These are phyloP conservation scores for Blastocystis sp. DNA, from an alignment of 352 stramenopile species.

Conservation along the genomic window DNA sequence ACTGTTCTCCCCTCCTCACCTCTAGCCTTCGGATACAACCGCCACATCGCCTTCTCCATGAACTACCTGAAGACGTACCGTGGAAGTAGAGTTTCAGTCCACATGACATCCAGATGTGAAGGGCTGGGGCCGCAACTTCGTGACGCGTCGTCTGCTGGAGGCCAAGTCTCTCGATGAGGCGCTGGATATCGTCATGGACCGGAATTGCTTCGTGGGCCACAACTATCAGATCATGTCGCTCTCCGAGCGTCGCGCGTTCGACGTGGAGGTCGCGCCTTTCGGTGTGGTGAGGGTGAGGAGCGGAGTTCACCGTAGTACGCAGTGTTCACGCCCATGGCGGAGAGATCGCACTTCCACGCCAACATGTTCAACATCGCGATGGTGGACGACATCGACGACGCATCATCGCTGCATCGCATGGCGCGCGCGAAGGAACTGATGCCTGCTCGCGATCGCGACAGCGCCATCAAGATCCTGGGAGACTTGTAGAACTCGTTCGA, in stretches of 20 bases:
- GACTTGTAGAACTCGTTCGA: neutral
- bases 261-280: slow-evolving; percentile 52
- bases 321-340: slow-evolving; percentile 3
- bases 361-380: slow-evolving; percentile 58
- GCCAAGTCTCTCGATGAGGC: slow-evolving; percentile 26
- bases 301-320: neutral
- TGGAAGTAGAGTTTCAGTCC: neutral
- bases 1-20: neutral
- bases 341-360: slow-evolving; percentile 49
- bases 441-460: neutral
- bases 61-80: slow-evolving; percentile 36
- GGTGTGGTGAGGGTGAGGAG: neutral
- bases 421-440: slow-evolving; percentile 9
- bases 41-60: slow-evolving; percentile 51
- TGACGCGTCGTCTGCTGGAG: slow-evolving; percentile 38
- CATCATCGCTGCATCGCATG: slow-evolving; percentile 4
- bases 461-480: slow-evolving; percentile 16
- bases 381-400: slow-evolving; percentile 44
- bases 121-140: slow-evolving; percentile 37
- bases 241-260: neutral
- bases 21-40: slow-evolving; percentile 47
- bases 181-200: neutral
- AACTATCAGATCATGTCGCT: slow-evolving; percentile 58
- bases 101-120: slow-evolving; percentile 8
- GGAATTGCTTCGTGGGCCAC: slow-evolving; percentile 52